Evolutionary conservation across 176 grass and related monocot genomes (phyloP).

Genomic region (Zizania latifolia): DNA sequence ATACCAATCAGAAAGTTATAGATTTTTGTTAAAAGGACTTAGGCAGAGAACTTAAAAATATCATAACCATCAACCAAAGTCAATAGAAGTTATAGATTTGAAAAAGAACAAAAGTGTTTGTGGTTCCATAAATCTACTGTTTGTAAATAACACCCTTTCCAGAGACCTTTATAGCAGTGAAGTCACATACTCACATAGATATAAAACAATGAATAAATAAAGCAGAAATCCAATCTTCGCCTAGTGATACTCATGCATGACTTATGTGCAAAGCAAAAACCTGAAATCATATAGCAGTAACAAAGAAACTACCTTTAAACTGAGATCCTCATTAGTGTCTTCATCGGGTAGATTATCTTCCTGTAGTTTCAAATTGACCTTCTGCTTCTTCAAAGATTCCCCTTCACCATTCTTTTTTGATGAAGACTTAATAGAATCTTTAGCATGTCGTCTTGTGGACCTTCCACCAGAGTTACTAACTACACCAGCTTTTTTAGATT

Average conservation of each 20-base stretch:
- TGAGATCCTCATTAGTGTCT: slow-evolving; percentile 21
- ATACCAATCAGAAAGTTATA: background rate
- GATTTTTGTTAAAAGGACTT: background rate
- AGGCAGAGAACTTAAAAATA: slow-evolving; percentile 2
- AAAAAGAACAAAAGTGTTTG: background rate
- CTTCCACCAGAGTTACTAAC: slow-evolving; percentile 41
- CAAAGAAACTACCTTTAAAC: slow-evolving; percentile 39
- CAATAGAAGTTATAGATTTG: background rate
- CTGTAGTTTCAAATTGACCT: slow-evolving; percentile 16
- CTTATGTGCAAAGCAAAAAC: background rate
- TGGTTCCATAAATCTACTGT: background rate
- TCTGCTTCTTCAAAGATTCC: slow-evolving; percentile 35
- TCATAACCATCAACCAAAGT: background rate
- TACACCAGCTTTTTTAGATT: slow-evolving; percentile 35
- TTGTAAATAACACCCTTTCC: background rate
- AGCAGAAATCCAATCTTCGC: background rate
- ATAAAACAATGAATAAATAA: background rate
- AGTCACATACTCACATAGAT: background rate
- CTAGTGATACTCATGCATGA: slow-evolving; percentile 7
- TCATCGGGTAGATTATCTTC: slow-evolving; percentile 20
- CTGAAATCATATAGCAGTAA: background rate
- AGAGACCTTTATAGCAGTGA: background rate
- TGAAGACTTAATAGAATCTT: slow-evolving; percentile 24
- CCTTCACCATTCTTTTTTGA: slow-evolving; percentile 34
- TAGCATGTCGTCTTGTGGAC: slow-evolving; percentile 20